These are phyloP conservation scores for Teunomyces aglyptinius DNA, from an alignment of 805 yeast genomes.

Conservation along the genomic window DNA sequence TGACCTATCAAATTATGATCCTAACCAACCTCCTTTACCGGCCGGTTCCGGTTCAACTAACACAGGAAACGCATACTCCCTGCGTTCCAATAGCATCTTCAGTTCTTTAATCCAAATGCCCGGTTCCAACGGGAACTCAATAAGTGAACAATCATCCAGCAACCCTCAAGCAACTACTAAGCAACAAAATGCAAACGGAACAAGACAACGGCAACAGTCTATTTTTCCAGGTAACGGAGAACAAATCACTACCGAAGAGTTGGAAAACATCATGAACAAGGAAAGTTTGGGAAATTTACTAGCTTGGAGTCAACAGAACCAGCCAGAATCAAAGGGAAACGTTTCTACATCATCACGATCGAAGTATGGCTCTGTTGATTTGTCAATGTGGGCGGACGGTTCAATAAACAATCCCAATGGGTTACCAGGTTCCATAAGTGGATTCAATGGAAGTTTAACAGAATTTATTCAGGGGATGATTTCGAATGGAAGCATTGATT, in stretches of 20 bases:
- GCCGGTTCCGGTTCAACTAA: constrained; percentile 4
- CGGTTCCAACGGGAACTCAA: constrained; percentile 30
- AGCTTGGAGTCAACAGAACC: constrained; percentile 24
- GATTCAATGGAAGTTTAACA: constrained; percentile 30
- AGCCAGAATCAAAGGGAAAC: constrained; percentile 1
- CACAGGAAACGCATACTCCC: constrained; percentile 6
- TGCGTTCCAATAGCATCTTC: constrained; percentile 38
- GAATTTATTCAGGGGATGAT: constrained; percentile 33
- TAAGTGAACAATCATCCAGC: constrained; percentile 19
- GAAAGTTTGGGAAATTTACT: constrained; percentile 32
- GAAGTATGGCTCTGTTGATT: constrained; percentile 28
- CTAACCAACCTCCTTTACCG: constrained; percentile 9
- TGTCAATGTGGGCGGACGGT: constrained; percentile 16
- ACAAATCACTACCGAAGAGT: constrained; percentile 26
- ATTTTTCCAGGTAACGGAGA: constrained; percentile 15
- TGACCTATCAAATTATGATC: constrained; percentile 2
- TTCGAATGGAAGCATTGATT: constrained; percentile 37
- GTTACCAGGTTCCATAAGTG: constrained; percentile 26
- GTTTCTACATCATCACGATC: constrained; percentile 16
- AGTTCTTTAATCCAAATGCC: constrained; percentile 41
- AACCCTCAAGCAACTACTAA: constrained; percentile 1
- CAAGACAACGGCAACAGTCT: constrained; percentile 20
- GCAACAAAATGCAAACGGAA: constrained; percentile 6
- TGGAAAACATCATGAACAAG: constrained; percentile 31
- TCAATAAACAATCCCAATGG: constrained; percentile 16